Evolutionary conservation across 2,329 filamentous ascomycete genomes (phyloP).

Genomic region (Thielaviopsis euricoi): DNA sequence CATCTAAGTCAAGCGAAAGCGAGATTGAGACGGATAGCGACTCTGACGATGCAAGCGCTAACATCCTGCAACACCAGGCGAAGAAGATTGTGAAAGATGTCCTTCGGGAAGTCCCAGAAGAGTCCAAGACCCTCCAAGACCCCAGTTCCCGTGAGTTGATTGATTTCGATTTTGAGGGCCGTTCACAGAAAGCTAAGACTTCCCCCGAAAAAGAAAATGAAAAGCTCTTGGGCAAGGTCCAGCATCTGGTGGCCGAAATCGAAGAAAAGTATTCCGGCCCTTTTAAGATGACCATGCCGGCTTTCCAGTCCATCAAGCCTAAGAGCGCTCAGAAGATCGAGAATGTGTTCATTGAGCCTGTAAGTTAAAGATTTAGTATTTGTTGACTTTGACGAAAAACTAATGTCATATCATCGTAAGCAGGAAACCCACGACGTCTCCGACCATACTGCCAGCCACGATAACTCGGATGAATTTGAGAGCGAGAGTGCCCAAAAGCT

Average conservation of each 20-base stretch:
- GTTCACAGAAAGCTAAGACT: background rate
- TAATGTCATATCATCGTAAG: background rate
- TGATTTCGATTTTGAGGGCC: background rate
- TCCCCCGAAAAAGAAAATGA: background rate
- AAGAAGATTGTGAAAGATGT: background rate
- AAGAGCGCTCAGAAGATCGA: background rate
- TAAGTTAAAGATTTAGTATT: background rate
- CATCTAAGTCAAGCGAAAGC: background rate
- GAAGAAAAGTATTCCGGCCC: background rate
- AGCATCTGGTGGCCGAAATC: background rate
- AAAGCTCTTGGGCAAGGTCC: background rate
- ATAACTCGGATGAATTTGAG: background rate
- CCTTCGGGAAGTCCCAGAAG: background rate
- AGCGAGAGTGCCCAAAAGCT: background rate
- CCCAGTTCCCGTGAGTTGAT: background rate
- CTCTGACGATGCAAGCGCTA: background rate
- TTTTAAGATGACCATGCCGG: background rate
- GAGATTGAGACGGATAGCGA: background rate
- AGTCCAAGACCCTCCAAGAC: background rate
- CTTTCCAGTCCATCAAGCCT: background rate
- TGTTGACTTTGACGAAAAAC: background rate
- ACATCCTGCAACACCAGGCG: background rate
- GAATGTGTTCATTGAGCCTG: background rate
- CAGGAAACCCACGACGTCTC: background rate
- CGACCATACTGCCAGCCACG: background rate